Percentiles rank a stretch among this genome's conserved stretches.
phyloP scores from a whole-genome alignment of 345 rosid genomes.

The Dimocarpus longan region DNA sequence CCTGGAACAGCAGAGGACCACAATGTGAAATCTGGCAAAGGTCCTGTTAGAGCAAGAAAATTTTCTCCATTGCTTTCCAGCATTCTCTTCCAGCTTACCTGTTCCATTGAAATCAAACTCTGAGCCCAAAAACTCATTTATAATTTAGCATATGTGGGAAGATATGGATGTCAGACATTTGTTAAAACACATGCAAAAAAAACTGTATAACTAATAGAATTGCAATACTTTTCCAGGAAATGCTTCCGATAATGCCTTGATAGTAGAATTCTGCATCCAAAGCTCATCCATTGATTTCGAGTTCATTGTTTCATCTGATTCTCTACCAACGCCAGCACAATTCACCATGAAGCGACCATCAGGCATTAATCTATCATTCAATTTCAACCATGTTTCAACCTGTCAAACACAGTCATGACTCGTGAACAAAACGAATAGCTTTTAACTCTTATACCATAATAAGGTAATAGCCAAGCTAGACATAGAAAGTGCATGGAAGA shows the following conservation, averaged over 20 bases:
- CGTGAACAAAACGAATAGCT: neutral
- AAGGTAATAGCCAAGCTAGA: too few relatives aligned
- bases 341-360: constrained; percentile 82
- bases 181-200: neutral
- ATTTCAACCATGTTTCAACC: constrained; percentile 63
- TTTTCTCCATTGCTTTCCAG: constrained; percentile 55
- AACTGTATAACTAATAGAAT: constrained; percentile 11
- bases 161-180: neutral
- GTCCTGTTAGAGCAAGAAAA: constrained; percentile 73
- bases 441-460: neutral
- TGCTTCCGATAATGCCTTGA: constrained; percentile 63
- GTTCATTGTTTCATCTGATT: constrained; percentile 26
- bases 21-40: constrained; percentile 54
- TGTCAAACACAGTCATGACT: constrained; percentile 24
- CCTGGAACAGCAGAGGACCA: constrained; percentile 68
- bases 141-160: neutral
- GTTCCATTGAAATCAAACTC: constrained; percentile 20
- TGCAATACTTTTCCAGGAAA: constrained; percentile 66
- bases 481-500: neutral
- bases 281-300: constrained; percentile 31
- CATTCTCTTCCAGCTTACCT: constrained; percentile 76
- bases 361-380: constrained; percentile 66
- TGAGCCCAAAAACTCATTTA: neutral
- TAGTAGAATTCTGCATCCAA: constrained; percentile 58
- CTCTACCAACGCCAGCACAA: constrained; percentile 62